A percentile compares a stretch with the other conserved stretches of the same genome.
phyloP scores from a whole-genome alignment of 2,329 filamentous ascomycete species.

The Alternaria panax region DNA sequence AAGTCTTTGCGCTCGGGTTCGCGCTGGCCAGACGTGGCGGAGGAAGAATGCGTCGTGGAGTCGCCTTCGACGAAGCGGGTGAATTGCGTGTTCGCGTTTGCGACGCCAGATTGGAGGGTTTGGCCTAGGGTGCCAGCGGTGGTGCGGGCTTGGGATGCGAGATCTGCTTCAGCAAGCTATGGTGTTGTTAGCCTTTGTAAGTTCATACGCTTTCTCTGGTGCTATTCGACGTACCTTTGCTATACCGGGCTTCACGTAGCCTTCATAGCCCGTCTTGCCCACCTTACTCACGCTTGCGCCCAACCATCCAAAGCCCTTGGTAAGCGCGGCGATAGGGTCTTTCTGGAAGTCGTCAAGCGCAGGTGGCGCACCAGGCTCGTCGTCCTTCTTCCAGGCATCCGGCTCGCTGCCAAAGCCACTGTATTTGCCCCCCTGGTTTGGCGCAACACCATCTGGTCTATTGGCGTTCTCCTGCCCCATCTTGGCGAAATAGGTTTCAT shows the following conservation, averaged over 20 bases:
- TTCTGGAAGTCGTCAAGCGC: constrained; percentile 88
- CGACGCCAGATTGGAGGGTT: constrained; percentile 71
- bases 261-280: constrained; percentile 88
- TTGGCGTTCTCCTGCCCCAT: constrained; percentile 84
- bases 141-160: constrained; percentile 66
- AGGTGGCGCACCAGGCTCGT: constrained; percentile 61
- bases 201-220: not conserved
- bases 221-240: constrained; percentile 69
- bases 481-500: constrained; percentile 90
- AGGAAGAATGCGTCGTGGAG: constrained; percentile 10
- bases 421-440: constrained; percentile 92
- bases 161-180: constrained; percentile 74
- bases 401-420: constrained; percentile 85
- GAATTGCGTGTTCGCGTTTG: constrained; percentile 79
- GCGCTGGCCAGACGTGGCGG: constrained; percentile 29
- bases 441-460: constrained; percentile 76
- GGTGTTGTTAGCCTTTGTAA: constrained; percentile 20
- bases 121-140: constrained; percentile 63
- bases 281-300: constrained; percentile 85
- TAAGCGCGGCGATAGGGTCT: constrained; percentile 86
- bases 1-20: constrained; percentile 69
- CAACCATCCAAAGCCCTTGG: constrained; percentile 95
- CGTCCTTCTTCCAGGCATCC: constrained; percentile 56
- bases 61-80: constrained; percentile 86
- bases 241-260: constrained; percentile 91